phyloP scores from a whole-genome alignment of 2,329 filamentous ascomycete species.

The Nothophoma quercina region DNA sequence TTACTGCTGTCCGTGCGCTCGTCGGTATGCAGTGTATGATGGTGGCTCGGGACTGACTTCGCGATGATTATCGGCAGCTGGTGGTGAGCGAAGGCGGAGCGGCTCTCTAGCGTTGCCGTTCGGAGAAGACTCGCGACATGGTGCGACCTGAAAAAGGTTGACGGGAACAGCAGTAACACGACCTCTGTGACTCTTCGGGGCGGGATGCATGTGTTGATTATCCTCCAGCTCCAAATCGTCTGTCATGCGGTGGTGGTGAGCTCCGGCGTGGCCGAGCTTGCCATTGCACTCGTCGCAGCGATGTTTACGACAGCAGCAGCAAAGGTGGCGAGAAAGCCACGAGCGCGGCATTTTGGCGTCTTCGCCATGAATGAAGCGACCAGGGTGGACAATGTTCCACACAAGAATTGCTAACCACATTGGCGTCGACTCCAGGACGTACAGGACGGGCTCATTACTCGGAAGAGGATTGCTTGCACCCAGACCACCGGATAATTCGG shows the following conservation, averaged over 20 bases:
- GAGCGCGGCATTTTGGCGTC: conserved; percentile 28
- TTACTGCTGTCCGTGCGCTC: too few relatives aligned
- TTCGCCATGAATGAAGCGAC: conserved; percentile 22
- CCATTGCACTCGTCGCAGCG: conserved; percentile 26
- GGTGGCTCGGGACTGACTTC: conserved; percentile 16
- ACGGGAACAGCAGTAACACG: conserved; percentile 3
- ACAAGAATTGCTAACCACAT: conserved; percentile 56
- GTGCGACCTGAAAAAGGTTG: conserved; percentile 9
- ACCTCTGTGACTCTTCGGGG: not conserved
- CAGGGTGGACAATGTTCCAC: conserved; percentile 24
- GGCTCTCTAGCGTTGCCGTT: conserved; percentile 6
- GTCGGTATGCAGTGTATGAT: conserved; percentile 20
- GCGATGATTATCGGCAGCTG: conserved; percentile 13
- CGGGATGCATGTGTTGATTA: conserved; percentile 1
- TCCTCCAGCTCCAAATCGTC: conserved; percentile 13
- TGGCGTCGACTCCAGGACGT: conserved; percentile 61
- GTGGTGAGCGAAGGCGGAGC: conserved; percentile 16
- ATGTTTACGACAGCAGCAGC: conserved; percentile 26
- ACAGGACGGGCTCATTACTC: conserved; percentile 61
- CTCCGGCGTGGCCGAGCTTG: conserved; percentile 21
- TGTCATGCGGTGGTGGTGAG: conserved; percentile 16
- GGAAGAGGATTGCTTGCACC: conserved; percentile 54
- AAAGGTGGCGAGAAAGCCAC: conserved; percentile 28
- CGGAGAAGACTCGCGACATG: conserved; percentile 8
- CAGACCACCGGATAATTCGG: conserved; percentile 60